A percentile compares a stretch with the other conserved stretches of the same genome.
Evolutionary conservation across 306 rosid genomes (phyloP).

Genomic region (Cyamopsis tetragonoloba): DNA sequence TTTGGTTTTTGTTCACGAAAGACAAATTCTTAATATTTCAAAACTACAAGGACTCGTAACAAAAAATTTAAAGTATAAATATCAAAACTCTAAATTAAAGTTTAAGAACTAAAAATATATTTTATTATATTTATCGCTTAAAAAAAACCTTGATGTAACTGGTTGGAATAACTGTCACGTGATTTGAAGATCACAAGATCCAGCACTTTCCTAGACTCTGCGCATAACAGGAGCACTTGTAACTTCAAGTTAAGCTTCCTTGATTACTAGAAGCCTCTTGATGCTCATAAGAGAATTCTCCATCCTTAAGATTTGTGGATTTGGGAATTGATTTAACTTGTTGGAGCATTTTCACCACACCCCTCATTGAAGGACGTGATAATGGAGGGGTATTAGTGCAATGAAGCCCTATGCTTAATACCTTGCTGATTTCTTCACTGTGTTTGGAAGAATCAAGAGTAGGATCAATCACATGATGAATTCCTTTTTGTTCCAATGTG

Average conservation of each 20-base stretch:
- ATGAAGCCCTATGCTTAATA: slow-evolving; percentile 44
- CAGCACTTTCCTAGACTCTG: no score
- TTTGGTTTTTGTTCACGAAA: no score
- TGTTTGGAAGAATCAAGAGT: slow-evolving; percentile 33
- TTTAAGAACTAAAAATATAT: no score
- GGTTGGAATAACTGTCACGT: no score
- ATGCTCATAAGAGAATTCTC: slow-evolving; percentile 30
- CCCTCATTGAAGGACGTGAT: slow-evolving; percentile 64
- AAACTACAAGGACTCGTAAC: no score
- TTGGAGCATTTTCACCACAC: slow-evolving; percentile 56
- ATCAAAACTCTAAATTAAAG: no score
- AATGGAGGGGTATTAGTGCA: slow-evolving; percentile 53
- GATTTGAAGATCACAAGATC: no score
- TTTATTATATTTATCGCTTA: no score
- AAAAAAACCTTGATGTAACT: no score
- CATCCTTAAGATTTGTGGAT: slow-evolving; percentile 21
- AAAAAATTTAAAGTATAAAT: no score
- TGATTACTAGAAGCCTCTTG: slow-evolving; percentile 32
- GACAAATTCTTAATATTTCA: no score
- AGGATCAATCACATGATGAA: slow-evolving; percentile 48
- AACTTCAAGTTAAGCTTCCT: slow-evolving; percentile 25
- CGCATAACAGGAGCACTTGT: no score
- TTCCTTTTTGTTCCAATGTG: slow-evolving; percentile 38
- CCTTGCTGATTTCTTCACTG: slow-evolving; percentile 45
- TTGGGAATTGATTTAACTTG: slow-evolving; percentile 38